Conservation (phyloP, 2,329 filamentous ascomycete genomes). For the Grosmannia huntii region DNA sequence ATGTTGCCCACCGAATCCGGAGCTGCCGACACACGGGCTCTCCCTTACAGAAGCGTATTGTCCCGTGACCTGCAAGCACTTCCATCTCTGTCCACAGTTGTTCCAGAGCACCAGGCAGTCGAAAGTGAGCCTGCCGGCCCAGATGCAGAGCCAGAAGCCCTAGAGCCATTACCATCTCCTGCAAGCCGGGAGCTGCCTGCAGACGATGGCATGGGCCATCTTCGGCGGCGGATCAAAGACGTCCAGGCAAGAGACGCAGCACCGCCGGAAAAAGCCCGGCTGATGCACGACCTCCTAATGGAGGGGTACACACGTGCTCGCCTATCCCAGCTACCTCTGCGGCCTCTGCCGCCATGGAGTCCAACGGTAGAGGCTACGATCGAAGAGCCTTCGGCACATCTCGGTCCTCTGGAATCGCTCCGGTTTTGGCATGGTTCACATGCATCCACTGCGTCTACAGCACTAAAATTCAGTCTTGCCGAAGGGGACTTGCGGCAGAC, state of each 20-base stretch:
- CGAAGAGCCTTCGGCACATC: constrained; percentile 24
- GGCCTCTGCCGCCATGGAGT: constrained; percentile 15
- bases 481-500: constrained; percentile 54
- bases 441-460: constrained; percentile 19
- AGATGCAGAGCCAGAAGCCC: background rate
- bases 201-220: constrained; percentile 62
- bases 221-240: constrained; percentile 54
- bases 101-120: too few species aligned
- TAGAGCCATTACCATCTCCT: constrained; percentile 9
- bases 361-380: constrained; percentile 5
- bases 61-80: background rate
- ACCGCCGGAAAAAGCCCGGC: constrained; percentile 52
- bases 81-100: background rate
- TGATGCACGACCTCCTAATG: constrained; percentile 59
- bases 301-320: constrained; percentile 48
- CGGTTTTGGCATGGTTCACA: constrained; percentile 42
- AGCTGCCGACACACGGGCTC: background rate
- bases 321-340: constrained; percentile 11
- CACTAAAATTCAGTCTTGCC: constrained; percentile 36
- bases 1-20: background rate
- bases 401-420: constrained; percentile 38
- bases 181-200: constrained; percentile 42
- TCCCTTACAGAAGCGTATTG: background rate
- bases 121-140: background rate
- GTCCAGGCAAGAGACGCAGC: constrained; percentile 51